Base-by-base conservation (phyloP, 2,329 filamentous ascomycete genomes). In the Ophiocordyceps robertsii region DNA sequence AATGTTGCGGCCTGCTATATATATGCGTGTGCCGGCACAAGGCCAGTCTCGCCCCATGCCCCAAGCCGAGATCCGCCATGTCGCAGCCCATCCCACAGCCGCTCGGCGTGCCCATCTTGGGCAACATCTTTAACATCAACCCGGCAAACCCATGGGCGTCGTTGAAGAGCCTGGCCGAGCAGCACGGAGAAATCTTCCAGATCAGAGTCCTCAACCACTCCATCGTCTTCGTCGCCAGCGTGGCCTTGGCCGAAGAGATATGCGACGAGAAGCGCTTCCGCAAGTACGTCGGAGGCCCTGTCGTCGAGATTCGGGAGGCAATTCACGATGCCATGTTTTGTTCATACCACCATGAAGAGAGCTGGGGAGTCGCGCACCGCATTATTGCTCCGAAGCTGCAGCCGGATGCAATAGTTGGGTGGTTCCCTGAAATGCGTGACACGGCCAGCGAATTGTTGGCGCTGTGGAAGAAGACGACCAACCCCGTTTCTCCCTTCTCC, bases 211-310 rank as follows among this genome's bases (percentile, higher is more conserved):
- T 63, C 6, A 53, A 54, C 17, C 51, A 57, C 9, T 56, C 54
- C 24, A 48, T 64, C 17, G 50, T 62, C 29, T 74, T 74, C 45
- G 62, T 71, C 7, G 69, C 68, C 11, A 65, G 69, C 40, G 60
- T 58, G 8, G 65, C 62, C n/a, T 61, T 74, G 7, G 63, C 69
- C 21, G 60, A 64, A 21, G 71, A 72, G 50, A 53, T 73, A 2
- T 73, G 70, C 50, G 69, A 75, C 52, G 59, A 73, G 59, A 66
- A 61, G 50, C 65, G 70, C 1, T 75, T 74, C 54, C 67, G 69
- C 44, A 75, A 75, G 50, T 72, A 61, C 47, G 69, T 75, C 2
- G 68, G 68, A 29, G 70, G 69, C 0, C 70, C 71, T 4, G 61
- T 75, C 41, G 64, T 71, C 41, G 68, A 74, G 60, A 73, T 73